Percentiles rank a stretch among this genome's conserved stretches.
Conservation (phyloP, 495 filamentous ascomycete species). For the Tuber umbilicatum region DNA sequence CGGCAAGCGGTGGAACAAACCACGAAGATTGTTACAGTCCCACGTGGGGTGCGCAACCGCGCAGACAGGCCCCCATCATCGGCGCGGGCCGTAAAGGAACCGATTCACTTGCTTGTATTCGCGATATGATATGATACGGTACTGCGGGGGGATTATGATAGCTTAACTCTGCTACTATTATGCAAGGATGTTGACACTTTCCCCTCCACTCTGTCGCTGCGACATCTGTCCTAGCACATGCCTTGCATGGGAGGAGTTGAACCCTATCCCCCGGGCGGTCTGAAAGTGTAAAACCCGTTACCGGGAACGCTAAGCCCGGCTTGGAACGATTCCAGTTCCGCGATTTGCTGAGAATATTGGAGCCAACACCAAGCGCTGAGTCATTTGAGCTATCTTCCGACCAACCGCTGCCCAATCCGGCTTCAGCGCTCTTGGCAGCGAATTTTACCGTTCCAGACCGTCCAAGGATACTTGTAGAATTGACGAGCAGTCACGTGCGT, state of each 20-base stretch:
- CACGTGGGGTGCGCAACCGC: background rate
- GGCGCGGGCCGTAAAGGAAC: conserved; percentile 4
- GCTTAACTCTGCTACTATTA: background rate
- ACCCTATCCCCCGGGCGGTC: too few relatives aligned
- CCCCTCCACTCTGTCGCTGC: background rate
- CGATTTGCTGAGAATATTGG: background rate
- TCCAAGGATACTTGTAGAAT: too few relatives aligned
- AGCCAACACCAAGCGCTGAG: background rate
- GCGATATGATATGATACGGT: conserved; percentile 1
- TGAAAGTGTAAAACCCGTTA: background rate
- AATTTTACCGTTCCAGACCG: background rate
- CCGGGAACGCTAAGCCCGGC: background rate
- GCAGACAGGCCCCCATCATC: background rate
- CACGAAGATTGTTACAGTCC: background rate
- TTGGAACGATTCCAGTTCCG: background rate
- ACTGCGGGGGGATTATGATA: background rate
- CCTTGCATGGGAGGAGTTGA: too few relatives aligned
- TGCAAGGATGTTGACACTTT: background rate
- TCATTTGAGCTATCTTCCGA: background rate
- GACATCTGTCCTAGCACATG: background rate
- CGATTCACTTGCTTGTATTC: background rate
- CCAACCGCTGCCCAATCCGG: background rate
- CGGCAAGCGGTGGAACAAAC: background rate
- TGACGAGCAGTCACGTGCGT: too few relatives aligned
- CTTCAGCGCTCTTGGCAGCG: background rate